A percentile compares a stretch with the other conserved stretches of the same genome.
These are phyloP conservation scores for Ceratocystiopsis sp. DNA, from an alignment of 2,329 filamentous ascomycete genomes.

Conservation along the genomic window DNA sequence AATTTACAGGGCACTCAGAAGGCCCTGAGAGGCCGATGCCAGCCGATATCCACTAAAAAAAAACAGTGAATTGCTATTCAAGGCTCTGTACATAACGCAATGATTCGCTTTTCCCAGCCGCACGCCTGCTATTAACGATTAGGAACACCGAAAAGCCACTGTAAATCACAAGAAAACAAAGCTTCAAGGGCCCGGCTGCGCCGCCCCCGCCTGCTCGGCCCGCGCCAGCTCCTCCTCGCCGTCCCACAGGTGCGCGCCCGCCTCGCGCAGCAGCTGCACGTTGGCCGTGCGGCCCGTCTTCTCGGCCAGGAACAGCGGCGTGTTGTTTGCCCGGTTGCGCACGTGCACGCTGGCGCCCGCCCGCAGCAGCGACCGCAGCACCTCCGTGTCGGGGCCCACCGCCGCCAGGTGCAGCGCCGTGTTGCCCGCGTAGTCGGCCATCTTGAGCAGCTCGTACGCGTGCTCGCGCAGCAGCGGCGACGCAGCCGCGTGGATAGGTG, in stretches of 20 bases:
- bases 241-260: constrained; percentile 43
- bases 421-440: constrained; percentile 67
- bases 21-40: too few species aligned
- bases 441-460: constrained; percentile 42
- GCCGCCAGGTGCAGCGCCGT: constrained; percentile 46
- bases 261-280: constrained; percentile 35
- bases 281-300: constrained; percentile 37
- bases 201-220: too few species aligned
- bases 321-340: constrained; percentile 47
- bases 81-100: too few species aligned
- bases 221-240: constrained; percentile 14
- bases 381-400: constrained; percentile 32
- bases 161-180: too few species aligned
- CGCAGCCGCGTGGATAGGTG: too few species aligned
- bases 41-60: too few species aligned
- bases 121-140: too few species aligned
- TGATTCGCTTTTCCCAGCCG: too few species aligned
- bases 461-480: background rate
- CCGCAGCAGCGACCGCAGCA: constrained; percentile 40
- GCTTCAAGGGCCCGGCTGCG: too few species aligned
- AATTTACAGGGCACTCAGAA: too few species aligned
- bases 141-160: too few species aligned
- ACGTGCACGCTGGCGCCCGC: constrained; percentile 50
- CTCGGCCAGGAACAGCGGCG: constrained; percentile 45
- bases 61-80: too few species aligned